These are phyloP conservation scores for Pyricularia grisea DNA, from an alignment of 2,329 filamentous ascomycete species.

Conservation along the genomic window DNA sequence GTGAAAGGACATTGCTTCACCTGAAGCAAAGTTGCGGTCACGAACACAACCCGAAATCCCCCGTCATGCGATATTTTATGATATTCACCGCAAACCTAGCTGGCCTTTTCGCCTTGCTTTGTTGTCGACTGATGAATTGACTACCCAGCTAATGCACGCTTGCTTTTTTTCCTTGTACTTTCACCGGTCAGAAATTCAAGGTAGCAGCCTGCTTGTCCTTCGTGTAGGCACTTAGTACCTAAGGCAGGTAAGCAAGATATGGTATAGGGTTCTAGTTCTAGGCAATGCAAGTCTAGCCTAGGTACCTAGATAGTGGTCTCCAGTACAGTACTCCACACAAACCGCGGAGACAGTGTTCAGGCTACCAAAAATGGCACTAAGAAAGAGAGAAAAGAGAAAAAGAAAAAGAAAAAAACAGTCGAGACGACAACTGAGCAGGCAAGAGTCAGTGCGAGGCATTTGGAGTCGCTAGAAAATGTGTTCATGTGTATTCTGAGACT, in stretches of 20 bases:
- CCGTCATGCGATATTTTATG: neutral
- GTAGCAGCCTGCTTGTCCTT: no score
- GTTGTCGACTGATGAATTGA: neutral
- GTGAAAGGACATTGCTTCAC: neutral
- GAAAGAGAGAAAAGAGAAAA: neutral
- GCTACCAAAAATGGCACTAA: neutral
- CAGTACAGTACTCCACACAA: neutral
- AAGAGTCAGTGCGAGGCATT: neutral
- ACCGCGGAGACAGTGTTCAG: neutral
- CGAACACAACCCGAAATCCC: neutral
- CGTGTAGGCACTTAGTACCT: no score
- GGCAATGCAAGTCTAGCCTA: neutral
- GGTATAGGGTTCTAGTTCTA: neutral
- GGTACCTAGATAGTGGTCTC: neutral
- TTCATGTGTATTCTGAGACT: neutral
- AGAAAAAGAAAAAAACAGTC: neutral
- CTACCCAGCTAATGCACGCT: neutral
- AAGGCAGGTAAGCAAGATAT: no score
- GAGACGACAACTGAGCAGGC: neutral
- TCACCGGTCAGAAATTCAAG: no score
- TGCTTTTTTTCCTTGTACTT: neutral
- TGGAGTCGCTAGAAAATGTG: neutral
- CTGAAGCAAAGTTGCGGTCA: neutral
- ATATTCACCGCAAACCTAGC: neutral
- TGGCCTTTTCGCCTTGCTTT: no score